Evolutionary conservation across 306 rosid species (phyloP).

Genomic region (Astragalus membranaceus): DNA sequence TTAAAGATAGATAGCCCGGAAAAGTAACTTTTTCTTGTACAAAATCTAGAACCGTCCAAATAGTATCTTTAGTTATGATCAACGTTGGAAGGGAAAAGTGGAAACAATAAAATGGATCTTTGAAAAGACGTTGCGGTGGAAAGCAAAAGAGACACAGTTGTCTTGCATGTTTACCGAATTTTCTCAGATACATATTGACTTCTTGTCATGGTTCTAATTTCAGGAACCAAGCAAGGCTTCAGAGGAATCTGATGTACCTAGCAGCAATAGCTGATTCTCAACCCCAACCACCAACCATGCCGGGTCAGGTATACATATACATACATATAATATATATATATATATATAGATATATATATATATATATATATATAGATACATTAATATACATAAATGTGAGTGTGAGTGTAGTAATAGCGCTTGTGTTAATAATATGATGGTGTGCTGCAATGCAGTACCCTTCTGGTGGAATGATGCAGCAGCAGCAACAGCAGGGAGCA

Average conservation of each 20-base stretch:
- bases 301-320: slow-evolving; percentile 73
- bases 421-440: too few species aligned
- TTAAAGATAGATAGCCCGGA: too few species aligned
- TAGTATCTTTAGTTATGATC: not conserved
- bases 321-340: too few species aligned
- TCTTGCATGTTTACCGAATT: not conserved
- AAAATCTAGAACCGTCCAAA: not conserved
- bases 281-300: slow-evolving; percentile 84
- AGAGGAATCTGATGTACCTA: slow-evolving; percentile 93
- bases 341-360: slow-evolving; percentile 12
- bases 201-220: not conserved
- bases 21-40: too few species aligned
- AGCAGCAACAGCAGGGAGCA: slow-evolving; percentile 33
- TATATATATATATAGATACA: slow-evolving; percentile 6
- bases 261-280: slow-evolving; percentile 99
- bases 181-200: not conserved
- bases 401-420: too few species aligned
- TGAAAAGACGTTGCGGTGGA: not conserved
- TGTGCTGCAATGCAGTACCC: slow-evolving; percentile 45
- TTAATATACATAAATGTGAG: too few species aligned
- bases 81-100: not conserved
- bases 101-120: not conserved
- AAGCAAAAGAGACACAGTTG: not conserved
- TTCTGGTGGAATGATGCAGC: slow-evolving; percentile 65
- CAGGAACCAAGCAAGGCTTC: slow-evolving; percentile 97